Evolutionary conservation across 352 stramenopile genomes (phyloP).

Genomic region (Globisporangium echinulatum): DNA sequence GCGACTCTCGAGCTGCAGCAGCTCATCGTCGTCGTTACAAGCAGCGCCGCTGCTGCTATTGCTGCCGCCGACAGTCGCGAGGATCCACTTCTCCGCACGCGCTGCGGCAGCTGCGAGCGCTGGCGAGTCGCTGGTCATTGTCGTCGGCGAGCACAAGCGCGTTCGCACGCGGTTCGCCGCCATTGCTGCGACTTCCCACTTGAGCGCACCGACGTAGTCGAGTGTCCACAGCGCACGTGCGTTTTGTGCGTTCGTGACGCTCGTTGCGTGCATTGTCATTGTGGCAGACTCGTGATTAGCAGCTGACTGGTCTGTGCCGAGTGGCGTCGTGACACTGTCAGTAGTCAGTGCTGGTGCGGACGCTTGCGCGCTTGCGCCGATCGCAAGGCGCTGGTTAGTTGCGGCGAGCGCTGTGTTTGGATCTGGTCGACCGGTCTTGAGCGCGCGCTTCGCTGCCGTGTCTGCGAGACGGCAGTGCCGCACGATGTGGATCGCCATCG

Average conservation of each 20-base stretch:
- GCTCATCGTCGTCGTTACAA: too few relatives aligned
- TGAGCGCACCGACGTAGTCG: conserved; percentile 5
- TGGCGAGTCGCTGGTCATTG: not conserved
- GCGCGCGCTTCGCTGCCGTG: conserved; percentile 3
- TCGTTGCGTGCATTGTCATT: too few relatives aligned
- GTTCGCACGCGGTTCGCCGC: not conserved
- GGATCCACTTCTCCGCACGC: conserved; percentile 3
- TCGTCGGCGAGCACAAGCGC: not conserved
- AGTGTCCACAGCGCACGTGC: not conserved
- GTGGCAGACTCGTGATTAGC: too few relatives aligned
- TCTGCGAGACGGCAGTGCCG: conserved; percentile 9
- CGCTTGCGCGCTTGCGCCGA: not conserved
- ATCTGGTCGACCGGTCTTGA: conserved; percentile 3
- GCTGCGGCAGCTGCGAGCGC: conserved; percentile 1
- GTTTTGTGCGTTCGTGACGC: too few relatives aligned
- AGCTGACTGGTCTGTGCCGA: too few relatives aligned
- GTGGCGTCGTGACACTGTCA: too few relatives aligned
- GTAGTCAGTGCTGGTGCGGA: too few relatives aligned
- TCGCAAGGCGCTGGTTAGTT: not conserved
- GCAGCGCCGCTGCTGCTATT: too few relatives aligned
- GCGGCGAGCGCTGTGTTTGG: not conserved
- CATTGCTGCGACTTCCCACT: conserved; percentile 1
- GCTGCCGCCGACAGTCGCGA: not conserved
- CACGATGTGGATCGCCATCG: conserved; percentile 14
- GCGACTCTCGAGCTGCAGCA: too few relatives aligned